A percentile compares a stretch with the other conserved stretches of the same genome.
These are phyloP conservation scores for Starmerella khaoyaiensis DNA, from an alignment of 805 yeast species.

Conservation along the genomic window DNA sequence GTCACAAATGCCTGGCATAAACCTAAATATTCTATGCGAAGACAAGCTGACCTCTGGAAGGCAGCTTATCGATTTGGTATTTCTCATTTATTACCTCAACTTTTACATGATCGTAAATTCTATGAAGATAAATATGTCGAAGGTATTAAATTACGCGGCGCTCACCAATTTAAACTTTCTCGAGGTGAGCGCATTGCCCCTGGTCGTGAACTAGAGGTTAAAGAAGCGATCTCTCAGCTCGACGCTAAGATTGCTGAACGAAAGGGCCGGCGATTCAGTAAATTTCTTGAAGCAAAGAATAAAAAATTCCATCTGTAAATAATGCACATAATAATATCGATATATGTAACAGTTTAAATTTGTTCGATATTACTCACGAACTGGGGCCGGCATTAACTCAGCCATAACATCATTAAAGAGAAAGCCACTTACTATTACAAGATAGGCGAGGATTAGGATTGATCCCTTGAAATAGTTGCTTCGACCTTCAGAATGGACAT, in stretches of 20 bases:
- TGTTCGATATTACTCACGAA: neutral
- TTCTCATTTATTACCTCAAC: constrained; percentile 57
- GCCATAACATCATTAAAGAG: constrained; percentile 43
- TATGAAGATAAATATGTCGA: constrained; percentile 62
- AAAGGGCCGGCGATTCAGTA: constrained; percentile 37
- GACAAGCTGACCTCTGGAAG: constrained; percentile 73
- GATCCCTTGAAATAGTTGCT: constrained; percentile 93
- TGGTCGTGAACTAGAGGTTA: constrained; percentile 46
- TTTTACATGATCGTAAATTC: constrained; percentile 51
- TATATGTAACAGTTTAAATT: neutral
- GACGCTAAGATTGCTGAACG: constrained; percentile 56
- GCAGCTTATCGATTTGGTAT: constrained; percentile 73
- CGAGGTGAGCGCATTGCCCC: constrained; percentile 55
- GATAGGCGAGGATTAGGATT: constrained; percentile 64
- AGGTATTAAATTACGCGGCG: constrained; percentile 65
- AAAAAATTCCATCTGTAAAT: neutral
- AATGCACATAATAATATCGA: neutral
- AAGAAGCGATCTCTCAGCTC: constrained; percentile 50
- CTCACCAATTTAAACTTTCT: constrained; percentile 62
- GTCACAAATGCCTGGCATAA: constrained; percentile 64
- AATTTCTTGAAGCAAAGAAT: constrained; percentile 13
- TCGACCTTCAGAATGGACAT: constrained; percentile 92
- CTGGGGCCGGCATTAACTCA: constrained; percentile 11
- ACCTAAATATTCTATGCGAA: constrained; percentile 65
- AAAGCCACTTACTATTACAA: constrained; percentile 68